Conservation (phyloP, 2,329 filamentous ascomycete species). For the Xylariaceae sp. region DNA sequence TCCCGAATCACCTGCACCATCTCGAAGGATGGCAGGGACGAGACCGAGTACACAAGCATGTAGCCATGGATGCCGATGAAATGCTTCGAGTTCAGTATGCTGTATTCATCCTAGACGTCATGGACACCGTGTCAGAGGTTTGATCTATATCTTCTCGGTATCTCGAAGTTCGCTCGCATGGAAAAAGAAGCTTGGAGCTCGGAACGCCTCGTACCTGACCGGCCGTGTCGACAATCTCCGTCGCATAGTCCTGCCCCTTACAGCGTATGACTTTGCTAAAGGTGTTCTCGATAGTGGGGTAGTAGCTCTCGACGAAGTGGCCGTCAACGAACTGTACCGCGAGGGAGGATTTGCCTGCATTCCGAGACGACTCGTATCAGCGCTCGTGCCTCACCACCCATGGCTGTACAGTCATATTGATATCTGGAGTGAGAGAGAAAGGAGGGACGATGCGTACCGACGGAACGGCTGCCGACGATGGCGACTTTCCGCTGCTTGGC, state of each 20-base stretch:
- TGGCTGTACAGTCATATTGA: background rate
- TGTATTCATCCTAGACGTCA: conserved; percentile 80
- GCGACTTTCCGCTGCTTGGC: conserved; percentile 79
- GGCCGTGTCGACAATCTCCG: conserved; percentile 97
- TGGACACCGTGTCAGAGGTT: conserved; percentile 1
- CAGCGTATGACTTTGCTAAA: conserved; percentile 94
- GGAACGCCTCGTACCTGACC: conserved; percentile 62
- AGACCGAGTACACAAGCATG: conserved; percentile 97
- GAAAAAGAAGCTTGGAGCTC: background rate
- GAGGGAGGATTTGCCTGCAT: conserved; percentile 87
- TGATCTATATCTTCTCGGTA: no score
- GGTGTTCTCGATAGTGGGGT: conserved; percentile 98
- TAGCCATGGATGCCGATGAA: conserved; percentile 99
- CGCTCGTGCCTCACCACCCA: background rate
- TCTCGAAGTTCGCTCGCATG: background rate
- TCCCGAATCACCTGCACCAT: conserved; percentile 96
- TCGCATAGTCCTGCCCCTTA: conserved; percentile 89
- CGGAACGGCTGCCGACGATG: conserved; percentile 75
- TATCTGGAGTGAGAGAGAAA: background rate
- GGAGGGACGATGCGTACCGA: conserved; percentile 54
- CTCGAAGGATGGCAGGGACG: conserved; percentile 89
- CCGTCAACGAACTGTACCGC: conserved; percentile 96
- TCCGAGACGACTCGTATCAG: conserved; percentile 7
- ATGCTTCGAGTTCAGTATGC: conserved; percentile 95
- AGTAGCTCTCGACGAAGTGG: conserved; percentile 98